Evolutionary conservation across 257 asterid species (phyloP).

Genomic region (Plectranthus barbatus): DNA sequence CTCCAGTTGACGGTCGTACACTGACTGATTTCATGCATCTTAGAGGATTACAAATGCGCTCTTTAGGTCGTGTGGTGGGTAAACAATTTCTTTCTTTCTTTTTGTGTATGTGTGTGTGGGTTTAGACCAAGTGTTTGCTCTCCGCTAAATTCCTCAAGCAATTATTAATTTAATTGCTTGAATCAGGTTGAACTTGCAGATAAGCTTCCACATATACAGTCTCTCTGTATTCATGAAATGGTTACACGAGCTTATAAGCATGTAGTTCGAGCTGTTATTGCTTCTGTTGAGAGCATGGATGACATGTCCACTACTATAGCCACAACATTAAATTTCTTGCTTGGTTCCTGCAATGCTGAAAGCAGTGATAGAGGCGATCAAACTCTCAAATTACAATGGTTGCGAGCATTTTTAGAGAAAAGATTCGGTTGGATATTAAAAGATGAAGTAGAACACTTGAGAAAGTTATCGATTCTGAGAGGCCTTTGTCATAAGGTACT

Average conservation of each 20-base stretch:
- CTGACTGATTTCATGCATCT: conserved; percentile 98
- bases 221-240: conserved; percentile 99
- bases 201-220: conserved; percentile 96
- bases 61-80: conserved; percentile 95
- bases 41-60: conserved; percentile 85
- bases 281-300: conserved; percentile 55
- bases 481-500: conserved; percentile 95
- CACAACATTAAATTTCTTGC: conserved; percentile 73
- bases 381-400: conserved; percentile 63
- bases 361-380: conserved; percentile 30
- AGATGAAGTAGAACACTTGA: conserved; percentile 65
- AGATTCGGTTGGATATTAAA: conserved; percentile 75
- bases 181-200: conserved; percentile 91
- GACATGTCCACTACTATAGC: conserved; percentile 67
- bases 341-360: conserved; percentile 48
- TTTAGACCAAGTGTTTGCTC: not conserved
- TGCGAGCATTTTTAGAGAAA: conserved; percentile 48
- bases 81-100: conserved; percentile 15
- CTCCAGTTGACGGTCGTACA: conserved; percentile 98
- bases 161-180: conserved; percentile 20
- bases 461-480: conserved; percentile 79
- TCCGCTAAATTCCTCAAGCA: not conserved
- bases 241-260: conserved; percentile 95
- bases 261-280: conserved; percentile 83
- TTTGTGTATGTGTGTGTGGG: not conserved